Base-by-base conservation (phyloP, 257 asterid species). In the Verbena officinalis region DNA sequence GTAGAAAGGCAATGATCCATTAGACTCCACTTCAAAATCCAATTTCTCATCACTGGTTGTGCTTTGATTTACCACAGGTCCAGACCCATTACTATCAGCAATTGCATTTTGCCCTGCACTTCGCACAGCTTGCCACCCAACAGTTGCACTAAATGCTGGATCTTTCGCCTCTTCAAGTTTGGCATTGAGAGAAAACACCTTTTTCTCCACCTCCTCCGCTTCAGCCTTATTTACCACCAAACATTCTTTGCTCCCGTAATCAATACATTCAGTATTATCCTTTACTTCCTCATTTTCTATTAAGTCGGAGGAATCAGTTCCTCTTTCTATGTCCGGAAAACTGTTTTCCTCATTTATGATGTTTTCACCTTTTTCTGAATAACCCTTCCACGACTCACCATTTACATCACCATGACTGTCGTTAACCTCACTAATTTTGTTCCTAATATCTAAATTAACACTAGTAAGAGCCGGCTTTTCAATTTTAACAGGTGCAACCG, bases 1-100 rank as follows among this genome's bases (percentile, higher is more conserved):
- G 76, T 83, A 90, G 78, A 90, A 90, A 62, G 89, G 95, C 73
- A 94, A 50, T 59, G 92, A 88, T 44, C 96, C 99, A 65, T 90
- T 79, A 4, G 90, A 52, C 69, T 84, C 94, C 83, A 83, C 61
- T 57, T 82, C 94, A 70, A 86, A 82, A 42, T 83, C 89, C 73
- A 82, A 40, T 57, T 78, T 90, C 42, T 87, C 99, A 48, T 84
- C 90, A 5, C 56, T 68, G 55, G 52, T 77, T 40, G 58, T 42
- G 72, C 39, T 54, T 49, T 77, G 82, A 66, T 62, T 76, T 36
- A 21, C 55, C 51, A n/a, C 69, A 20, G 11, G 73, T 44, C 69
- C 84, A 3, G 74, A 33, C 36, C 31, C 79, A 70, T 73, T 71
- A 59, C 71, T 38, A 45, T 77, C 82, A 74, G 34, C 62, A 19